Percentiles rank a stretch among this genome's conserved stretches.
Evolutionary conservation across 1,284 basidiomycete genomes (phyloP).

Genomic region (Farysia itapuensis): DNA sequence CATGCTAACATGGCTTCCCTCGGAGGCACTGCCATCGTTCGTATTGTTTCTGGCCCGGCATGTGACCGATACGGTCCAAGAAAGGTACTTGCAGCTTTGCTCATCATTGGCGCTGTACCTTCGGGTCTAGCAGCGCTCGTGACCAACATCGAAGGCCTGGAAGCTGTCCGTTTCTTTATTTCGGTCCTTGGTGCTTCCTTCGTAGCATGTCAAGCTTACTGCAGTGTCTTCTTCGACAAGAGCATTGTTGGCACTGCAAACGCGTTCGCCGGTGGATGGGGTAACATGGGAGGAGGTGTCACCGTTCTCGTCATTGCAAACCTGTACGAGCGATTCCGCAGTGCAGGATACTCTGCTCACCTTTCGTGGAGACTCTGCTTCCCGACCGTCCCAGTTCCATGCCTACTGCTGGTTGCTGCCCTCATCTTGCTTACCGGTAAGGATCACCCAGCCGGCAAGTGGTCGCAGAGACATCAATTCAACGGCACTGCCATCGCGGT

Average conservation of each 20-base stretch:
- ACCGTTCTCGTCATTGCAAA: constrained; percentile 67
- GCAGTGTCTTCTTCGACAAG: constrained; percentile 68
- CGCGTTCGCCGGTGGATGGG: constrained; percentile 59
- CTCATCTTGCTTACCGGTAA: constrained; percentile 65
- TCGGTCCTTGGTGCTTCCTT: constrained; percentile 68
- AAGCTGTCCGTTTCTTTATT: constrained; percentile 65
- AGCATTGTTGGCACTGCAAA: constrained; percentile 65
- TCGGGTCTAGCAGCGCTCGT: constrained; percentile 68
- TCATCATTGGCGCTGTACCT: constrained; percentile 69
- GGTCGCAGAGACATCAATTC: constrained; percentile 66
- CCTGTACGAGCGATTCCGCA: constrained; percentile 64
- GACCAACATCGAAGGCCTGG: constrained; percentile 63
- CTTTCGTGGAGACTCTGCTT: constrained; percentile 68
- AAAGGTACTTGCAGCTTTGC: constrained; percentile 68
- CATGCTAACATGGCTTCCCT: constrained; percentile 69
- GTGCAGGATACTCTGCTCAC: constrained; percentile 62
- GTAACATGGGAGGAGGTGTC: constrained; percentile 64
- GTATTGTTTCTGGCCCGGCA: constrained; percentile 66
- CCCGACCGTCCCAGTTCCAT: constrained; percentile 67
- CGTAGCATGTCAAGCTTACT: constrained; percentile 67
- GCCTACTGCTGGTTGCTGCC: constrained; percentile 64
- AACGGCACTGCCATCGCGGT: constrained; percentile 61
- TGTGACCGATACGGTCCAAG: constrained; percentile 66
- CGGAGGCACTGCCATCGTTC: constrained; percentile 65
- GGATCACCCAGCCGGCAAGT: constrained; percentile 69